Percentiles rank a stretch among this genome's conserved stretches.
These are phyloP conservation scores for Amanita jacksonii DNA, from an alignment of 768 basidiomycete genomes.

Conservation along the genomic window DNA sequence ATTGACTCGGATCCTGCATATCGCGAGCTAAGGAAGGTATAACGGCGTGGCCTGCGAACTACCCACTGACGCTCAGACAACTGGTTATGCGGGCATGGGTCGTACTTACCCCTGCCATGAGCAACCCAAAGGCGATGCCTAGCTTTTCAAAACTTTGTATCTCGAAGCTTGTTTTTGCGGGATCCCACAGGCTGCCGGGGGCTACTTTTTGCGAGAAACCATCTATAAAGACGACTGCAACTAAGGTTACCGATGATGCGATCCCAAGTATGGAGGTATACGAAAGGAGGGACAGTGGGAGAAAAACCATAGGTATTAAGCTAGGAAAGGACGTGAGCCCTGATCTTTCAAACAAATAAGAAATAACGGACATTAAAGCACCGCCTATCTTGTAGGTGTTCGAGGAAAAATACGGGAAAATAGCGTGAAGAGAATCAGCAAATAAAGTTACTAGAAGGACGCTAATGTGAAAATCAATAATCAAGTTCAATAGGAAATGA, in stretches of 20 bases:
- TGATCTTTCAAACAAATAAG: slow-evolving; percentile 1
- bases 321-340: slow-evolving; percentile 25
- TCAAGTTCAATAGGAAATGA: background rate
- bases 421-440: slow-evolving; percentile 72
- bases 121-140: slow-evolving; percentile 77
- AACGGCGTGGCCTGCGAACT: slow-evolving; percentile 90
- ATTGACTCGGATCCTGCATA: slow-evolving; percentile 76
- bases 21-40: slow-evolving; percentile 86
- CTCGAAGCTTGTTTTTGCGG: slow-evolving; percentile 56
- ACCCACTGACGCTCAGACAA: background rate
- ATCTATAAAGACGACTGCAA: slow-evolving; percentile 73
- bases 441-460: slow-evolving; percentile 86
- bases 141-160: slow-evolving; percentile 47
- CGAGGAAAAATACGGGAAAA: slow-evolving; percentile 59
- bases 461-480: slow-evolving; percentile 32
- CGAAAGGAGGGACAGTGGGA: slow-evolving; percentile 81
- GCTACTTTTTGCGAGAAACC: slow-evolving; percentile 61
- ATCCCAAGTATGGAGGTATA: slow-evolving; percentile 85
- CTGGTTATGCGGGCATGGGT: background rate
- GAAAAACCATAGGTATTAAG: slow-evolving; percentile 73
- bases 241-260: slow-evolving; percentile 63
- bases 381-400: slow-evolving; percentile 71
- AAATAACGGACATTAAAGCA: slow-evolving; percentile 49
- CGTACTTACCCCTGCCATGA: slow-evolving; percentile 77
- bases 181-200: slow-evolving; percentile 77